These are phyloP conservation scores for Arthrobotrys pseudoclavata DNA, from an alignment of 2,329 filamentous ascomycete genomes.

Conservation along the genomic window DNA sequence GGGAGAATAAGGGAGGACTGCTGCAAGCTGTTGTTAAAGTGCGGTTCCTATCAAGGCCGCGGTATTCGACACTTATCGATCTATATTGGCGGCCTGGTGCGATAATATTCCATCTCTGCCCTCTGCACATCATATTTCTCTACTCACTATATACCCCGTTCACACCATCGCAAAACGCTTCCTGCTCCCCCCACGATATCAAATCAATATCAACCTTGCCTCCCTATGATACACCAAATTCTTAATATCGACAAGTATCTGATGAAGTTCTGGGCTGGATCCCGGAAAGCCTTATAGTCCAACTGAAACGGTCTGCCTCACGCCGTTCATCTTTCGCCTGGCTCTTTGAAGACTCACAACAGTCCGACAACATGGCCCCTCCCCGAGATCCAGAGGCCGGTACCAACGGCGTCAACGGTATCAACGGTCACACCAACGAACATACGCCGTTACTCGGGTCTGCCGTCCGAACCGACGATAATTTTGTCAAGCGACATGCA, in stretches of 20 bases:
- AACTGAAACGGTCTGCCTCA: slow-evolving; percentile 60
- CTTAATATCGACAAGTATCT: slow-evolving; percentile 44
- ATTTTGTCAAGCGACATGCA: slow-evolving; percentile 58
- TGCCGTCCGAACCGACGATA: slow-evolving; percentile 31
- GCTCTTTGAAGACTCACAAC: slow-evolving; percentile 55
- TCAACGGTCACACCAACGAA: slow-evolving; percentile 55
- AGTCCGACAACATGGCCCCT: slow-evolving; percentile 46
- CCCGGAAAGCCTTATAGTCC: slow-evolving; percentile 57
- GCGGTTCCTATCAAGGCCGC: slow-evolving; percentile 33
- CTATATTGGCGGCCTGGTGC: slow-evolving; percentile 21
- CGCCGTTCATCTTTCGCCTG: slow-evolving; percentile 59
- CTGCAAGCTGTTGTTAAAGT: not conserved
- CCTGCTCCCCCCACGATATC: slow-evolving; percentile 7
- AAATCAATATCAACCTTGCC: slow-evolving; percentile 9
- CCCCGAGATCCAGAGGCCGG: slow-evolving; percentile 55
- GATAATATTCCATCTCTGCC: slow-evolving; percentile 17
- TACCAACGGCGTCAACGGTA: slow-evolving; percentile 53
- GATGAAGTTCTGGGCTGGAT: slow-evolving; percentile 59
- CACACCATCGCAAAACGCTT: not conserved
- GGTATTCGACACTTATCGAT: slow-evolving; percentile 35
- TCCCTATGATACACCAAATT: slow-evolving; percentile 52
- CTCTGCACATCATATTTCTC: slow-evolving; percentile 21
- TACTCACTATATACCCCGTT: not conserved
- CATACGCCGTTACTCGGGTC: slow-evolving; percentile 57
- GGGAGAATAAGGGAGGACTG: slow-evolving; percentile 3